Evolutionary conservation across 2,329 filamentous ascomycete genomes (phyloP), one percentile per base, ranked within the genome.

Genomic region (Calonectria henricotiae): DNA sequence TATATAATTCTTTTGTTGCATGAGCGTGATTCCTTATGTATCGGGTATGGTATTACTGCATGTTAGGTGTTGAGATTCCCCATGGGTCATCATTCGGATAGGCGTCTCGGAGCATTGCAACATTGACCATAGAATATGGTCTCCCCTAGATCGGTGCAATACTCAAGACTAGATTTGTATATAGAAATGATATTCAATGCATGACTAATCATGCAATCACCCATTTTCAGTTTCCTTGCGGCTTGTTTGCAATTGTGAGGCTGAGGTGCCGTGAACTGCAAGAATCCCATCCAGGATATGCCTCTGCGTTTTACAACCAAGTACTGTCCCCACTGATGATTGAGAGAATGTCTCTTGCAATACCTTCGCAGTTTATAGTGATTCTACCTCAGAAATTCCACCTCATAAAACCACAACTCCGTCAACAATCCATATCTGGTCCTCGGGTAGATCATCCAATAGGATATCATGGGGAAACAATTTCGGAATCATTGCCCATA

Each of bases 391-490:
- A 43, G 9, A 7, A 13, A 25, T 25, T 25, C 12, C 20, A 23
- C 20, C 6, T 9, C 44, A 47, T 49, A 15, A 30, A 17, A 30
- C 4, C 8, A 11, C 20, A 25, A 35, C 11, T 35, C 8, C 39
- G 23, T 58, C 51, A 4, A 58, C 51, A 39, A 58, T 15, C 51
- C 51, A 58, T 17, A 27, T 15, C 20, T 58, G 51, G n/a, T 8
- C 20, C 12, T 25, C 35, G 1, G 51, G 51, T 25, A 58, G 23
- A 11, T 39, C 51, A 20, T 58, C 20, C 7, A 58, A n/a, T 17
- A 58, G 20, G 39, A 58, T 58, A 25, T 58, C 51, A 7, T 58
- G 51, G 23, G 51, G 39, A 58, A 58, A 39, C 20, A 39, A 32
- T 39, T 58, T 58, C 6, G 51, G 51, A 39, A 58, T 17, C 32